A percentile compares a stretch with the other conserved stretches of the same genome.
These are phyloP conservation scores for Pythium grandisporangium DNA, from an alignment of 352 stramenopile species.

Conservation along the genomic window DNA sequence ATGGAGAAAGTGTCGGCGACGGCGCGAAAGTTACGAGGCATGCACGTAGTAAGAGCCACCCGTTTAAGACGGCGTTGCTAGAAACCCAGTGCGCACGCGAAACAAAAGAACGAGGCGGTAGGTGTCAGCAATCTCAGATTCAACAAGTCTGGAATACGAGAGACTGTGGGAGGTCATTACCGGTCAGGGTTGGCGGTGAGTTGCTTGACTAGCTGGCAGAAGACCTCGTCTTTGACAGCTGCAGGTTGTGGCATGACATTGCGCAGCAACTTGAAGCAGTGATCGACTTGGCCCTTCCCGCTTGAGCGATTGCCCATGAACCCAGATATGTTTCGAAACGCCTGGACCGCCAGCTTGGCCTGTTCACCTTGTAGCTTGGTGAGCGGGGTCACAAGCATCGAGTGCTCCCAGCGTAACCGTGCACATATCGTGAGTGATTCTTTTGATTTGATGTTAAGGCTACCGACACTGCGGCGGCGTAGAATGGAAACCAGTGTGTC, in stretches of 20 bases:
- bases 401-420: conserved; percentile 50
- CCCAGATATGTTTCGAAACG: conserved; percentile 65
- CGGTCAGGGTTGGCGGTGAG: conserved; percentile 48
- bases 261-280: conserved; percentile 65
- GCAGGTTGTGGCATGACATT: conserved; percentile 45
- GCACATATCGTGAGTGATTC: no score
- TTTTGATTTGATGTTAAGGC: no score
- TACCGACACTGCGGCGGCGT: no score
- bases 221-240: conserved; percentile 70
- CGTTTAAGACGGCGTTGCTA: conserved; percentile 41
- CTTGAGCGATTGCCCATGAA: conserved; percentile 70
- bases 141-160: conserved; percentile 1
- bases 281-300: conserved; percentile 47
- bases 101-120: no score
- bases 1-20: conserved; percentile 27
- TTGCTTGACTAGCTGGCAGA: conserved; percentile 77
- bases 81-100: no score
- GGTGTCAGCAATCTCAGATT: not conserved
- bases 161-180: conserved; percentile 8
- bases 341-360: conserved; percentile 38
- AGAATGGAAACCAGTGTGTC: no score
- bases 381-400: conserved; percentile 38
- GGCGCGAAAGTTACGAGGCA: conserved; percentile 59
- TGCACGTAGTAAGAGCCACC: conserved; percentile 61
- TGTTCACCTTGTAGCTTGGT: conserved; percentile 37